phyloP scores from a whole-genome alignment of 371 early-diverging fungal species.

The Circinella umbellata region DNA sequence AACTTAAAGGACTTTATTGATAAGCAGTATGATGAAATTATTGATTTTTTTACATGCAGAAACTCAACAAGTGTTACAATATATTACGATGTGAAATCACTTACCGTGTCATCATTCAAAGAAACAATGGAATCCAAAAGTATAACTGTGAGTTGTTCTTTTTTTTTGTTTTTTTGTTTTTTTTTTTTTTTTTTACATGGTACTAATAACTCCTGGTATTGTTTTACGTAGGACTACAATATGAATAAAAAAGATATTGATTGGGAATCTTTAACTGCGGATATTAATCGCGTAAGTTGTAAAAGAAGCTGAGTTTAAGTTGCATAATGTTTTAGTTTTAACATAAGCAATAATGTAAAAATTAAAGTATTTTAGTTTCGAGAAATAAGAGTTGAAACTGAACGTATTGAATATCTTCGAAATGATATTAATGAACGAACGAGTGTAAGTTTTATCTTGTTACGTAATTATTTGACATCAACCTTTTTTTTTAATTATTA shows the following conservation, averaged over 20 bases:
- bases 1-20: slow-evolving; percentile 1
- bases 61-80: neutral
- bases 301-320: neutral
- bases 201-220: neutral
- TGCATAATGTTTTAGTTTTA: no score
- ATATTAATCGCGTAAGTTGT: slow-evolving; percentile 2
- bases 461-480: no score
- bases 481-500: neutral
- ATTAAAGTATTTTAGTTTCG: neutral
- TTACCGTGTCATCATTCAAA: neutral
- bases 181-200: neutral
- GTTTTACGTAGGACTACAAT: neutral
- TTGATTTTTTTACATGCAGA: neutral
- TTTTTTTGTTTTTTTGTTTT: no score
- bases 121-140: neutral
- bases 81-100: neutral
- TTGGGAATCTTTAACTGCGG: neutral
- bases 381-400: no score
- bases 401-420: neutral
- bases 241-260: neutral
- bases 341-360: no score
- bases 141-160: neutral
- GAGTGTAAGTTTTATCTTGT: neutral
- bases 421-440: slow-evolving; percentile 1
- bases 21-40: neutral